Percentiles rank a stretch among this genome's conserved stretches.
Evolutionary conservation across 2,329 filamentous ascomycete genomes (phyloP).

Genomic region (Dryadomyces quercivorus): DNA sequence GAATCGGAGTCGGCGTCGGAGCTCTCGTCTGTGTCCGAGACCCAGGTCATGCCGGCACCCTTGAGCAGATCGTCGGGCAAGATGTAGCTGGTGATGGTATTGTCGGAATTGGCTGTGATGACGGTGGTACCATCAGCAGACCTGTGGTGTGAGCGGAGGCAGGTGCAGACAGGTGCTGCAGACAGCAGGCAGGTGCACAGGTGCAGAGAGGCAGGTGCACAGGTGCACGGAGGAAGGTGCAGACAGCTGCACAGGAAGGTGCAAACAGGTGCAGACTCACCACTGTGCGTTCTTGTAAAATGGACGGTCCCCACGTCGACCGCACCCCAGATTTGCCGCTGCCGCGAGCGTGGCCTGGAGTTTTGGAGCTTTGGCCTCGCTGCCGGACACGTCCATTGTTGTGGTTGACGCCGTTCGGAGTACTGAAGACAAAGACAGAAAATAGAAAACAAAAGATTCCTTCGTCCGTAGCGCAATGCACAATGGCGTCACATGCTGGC

Average conservation of each 20-base stretch:
- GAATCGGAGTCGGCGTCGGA: neutral
- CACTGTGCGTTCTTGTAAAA: constrained; percentile 31
- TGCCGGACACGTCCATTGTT: neutral
- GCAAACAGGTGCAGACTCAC: too few species aligned
- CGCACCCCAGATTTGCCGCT: constrained; percentile 2
- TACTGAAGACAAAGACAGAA: neutral
- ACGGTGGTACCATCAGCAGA: constrained; percentile 47
- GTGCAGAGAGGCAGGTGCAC: neutral
- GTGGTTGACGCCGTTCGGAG: neutral
- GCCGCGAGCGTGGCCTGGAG: constrained; percentile 4
- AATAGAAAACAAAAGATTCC: neutral
- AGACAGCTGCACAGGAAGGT: too few species aligned
- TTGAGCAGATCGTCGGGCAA: constrained; percentile 45
- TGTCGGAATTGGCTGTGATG: constrained; percentile 40
- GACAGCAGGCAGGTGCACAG: neutral
- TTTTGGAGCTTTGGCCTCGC: neutral
- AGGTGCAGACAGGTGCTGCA: neutral
- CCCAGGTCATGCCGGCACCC: constrained; percentile 33
- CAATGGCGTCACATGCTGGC: constrained; percentile 7
- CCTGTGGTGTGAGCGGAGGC: constrained; percentile 21
- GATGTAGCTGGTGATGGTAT: constrained; percentile 42
- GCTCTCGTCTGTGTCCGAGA: constrained; percentile 13
- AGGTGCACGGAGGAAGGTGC: too few species aligned
- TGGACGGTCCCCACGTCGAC: constrained; percentile 2
- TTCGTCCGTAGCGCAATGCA: too few species aligned